Base-by-base conservation (phyloP, 2,329 filamentous ascomycete species). In the Annulohypoxylon truncatum region DNA sequence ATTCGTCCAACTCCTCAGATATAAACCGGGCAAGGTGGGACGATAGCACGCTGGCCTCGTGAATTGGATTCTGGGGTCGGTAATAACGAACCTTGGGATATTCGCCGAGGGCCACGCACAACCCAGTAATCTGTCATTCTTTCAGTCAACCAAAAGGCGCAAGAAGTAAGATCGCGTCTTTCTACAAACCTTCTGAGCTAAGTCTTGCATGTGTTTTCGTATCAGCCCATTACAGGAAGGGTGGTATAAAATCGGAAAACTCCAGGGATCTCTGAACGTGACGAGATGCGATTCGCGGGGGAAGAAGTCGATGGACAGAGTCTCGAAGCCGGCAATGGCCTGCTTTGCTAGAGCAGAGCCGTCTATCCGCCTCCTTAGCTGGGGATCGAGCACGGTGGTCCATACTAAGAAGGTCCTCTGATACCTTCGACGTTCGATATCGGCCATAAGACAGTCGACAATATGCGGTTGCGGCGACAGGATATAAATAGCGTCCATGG, bases 401-500 rank as follows among this genome's bases (percentile, higher is more conserved):
- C 96, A 99, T 68, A 98, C 87, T 65, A 99, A 79, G 79, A 90
- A 95, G 53, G 89, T 86, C 74, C 86, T 91, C 71, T 89, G 86
- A 80, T 99, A 99, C 77, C 93, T 89, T 71, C 89, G 87, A 73
- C 90, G 88, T 75, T 97, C 93, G 67, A 98, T 91, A 78, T 99
- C 96, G 75, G 94, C 93, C 81, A 98, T 89, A 48, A 99, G 84
- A 77, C 94, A 97, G 75, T 98, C 95, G 74, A 98, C 91, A 68
- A 97, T 93, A 78, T 97, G 92, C 5, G 93, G 85, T 74, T 92
- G 87, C 7, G 96, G 92, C 0, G 94, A 92, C 61, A 99, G 86
- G 66, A 99, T 84, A 82, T 98, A 99, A 71, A 99, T 89, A 74
- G 94, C 96, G 79, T 98, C 96, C 89, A 97, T 97, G 73, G 93